A percentile compares a stretch with the other conserved stretches of the same genome.
Evolutionary conservation across 2,329 filamentous ascomycete species (phyloP).

Genomic region (Ceratocystis cubensis): DNA sequence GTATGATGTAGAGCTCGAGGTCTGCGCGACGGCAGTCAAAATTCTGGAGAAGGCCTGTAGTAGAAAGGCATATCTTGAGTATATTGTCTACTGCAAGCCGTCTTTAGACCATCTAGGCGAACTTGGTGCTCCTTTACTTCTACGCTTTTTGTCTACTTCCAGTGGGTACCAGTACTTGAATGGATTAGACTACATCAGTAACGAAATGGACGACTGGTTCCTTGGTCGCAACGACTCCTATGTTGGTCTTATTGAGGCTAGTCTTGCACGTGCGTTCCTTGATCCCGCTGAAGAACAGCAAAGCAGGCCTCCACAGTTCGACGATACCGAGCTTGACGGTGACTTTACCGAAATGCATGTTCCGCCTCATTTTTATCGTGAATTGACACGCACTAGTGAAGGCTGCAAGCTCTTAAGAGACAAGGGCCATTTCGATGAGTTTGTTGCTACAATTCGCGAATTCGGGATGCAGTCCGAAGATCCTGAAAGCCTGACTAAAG

Average conservation of each 20-base stretch:
- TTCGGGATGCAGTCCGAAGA: conserved; percentile 78
- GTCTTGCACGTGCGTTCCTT: conserved; percentile 73
- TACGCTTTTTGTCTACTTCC: conserved; percentile 88
- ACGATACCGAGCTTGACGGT: conserved; percentile 43
- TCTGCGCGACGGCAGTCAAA: conserved; percentile 91
- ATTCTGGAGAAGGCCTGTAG: conserved; percentile 97
- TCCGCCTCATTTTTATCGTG: conserved; percentile 95
- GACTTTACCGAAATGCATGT: conserved; percentile 55
- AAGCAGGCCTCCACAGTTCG: conserved; percentile 46
- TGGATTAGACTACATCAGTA: conserved; percentile 94
- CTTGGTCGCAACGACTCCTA: conserved; percentile 94
- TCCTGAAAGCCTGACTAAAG: conserved; percentile 71
- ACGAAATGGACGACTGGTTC: conserved; percentile 99
- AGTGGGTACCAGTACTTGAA: conserved; percentile 97
- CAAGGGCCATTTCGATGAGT: conserved; percentile 94
- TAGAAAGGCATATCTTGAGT: conserved; percentile 78
- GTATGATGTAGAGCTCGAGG: conserved; percentile 93
- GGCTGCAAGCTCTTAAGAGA: conserved; percentile 80
- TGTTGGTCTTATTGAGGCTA: conserved; percentile 88
- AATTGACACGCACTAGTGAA: conserved; percentile 82
- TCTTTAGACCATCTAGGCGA: conserved; percentile 91
- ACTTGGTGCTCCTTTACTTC: conserved; percentile 81
- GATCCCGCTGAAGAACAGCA: conserved; percentile 48
- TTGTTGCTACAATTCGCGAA: conserved; percentile 76
- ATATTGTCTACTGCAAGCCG: conserved; percentile 90